Conservation (phyloP, 108 stramenopile genomes). For the Craspedostauros australis region DNA sequence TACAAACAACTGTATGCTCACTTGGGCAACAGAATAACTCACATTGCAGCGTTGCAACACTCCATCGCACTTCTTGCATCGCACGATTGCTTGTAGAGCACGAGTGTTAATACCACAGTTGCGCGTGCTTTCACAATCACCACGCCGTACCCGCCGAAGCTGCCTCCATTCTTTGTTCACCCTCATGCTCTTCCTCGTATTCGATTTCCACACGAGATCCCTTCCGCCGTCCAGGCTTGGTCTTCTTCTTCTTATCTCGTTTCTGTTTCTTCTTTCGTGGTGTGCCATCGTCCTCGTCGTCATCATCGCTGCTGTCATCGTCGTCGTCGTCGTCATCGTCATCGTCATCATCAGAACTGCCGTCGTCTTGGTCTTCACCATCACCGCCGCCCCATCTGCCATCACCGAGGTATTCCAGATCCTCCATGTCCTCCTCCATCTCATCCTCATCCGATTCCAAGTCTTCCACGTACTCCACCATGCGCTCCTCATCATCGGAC, state of each 20-base stretch:
- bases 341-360: slow-evolving; percentile 38
- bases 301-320: slow-evolving; percentile 17
- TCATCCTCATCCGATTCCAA: slow-evolving; percentile 75
- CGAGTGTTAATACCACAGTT: too few species aligned
- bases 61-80: too few species aligned
- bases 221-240: slow-evolving; percentile 25
- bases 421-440: slow-evolving; percentile 68
- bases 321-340: slow-evolving; percentile 35
- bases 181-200: slow-evolving; percentile 83
- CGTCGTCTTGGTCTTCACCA: slow-evolving; percentile 28
- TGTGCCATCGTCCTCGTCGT: slow-evolving; percentile 16
- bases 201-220: slow-evolving; percentile 76
- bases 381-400: slow-evolving; percentile 45
- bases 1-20: too few species aligned
- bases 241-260: slow-evolving; percentile 17
- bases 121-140: too few species aligned
- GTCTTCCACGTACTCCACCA: slow-evolving; percentile 80
- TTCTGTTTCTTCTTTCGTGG: slow-evolving; percentile 27
- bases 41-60: too few species aligned
- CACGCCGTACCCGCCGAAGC: slow-evolving; percentile 37
- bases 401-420: slow-evolving; percentile 65
- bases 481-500: slow-evolving; percentile 28
- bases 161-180: slow-evolving; percentile 26
- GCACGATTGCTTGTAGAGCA: too few species aligned
- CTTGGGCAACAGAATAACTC: too few species aligned